Base-by-base conservation (phyloP, 2,329 filamentous ascomycete genomes). In the Daldinia sp. region DNA sequence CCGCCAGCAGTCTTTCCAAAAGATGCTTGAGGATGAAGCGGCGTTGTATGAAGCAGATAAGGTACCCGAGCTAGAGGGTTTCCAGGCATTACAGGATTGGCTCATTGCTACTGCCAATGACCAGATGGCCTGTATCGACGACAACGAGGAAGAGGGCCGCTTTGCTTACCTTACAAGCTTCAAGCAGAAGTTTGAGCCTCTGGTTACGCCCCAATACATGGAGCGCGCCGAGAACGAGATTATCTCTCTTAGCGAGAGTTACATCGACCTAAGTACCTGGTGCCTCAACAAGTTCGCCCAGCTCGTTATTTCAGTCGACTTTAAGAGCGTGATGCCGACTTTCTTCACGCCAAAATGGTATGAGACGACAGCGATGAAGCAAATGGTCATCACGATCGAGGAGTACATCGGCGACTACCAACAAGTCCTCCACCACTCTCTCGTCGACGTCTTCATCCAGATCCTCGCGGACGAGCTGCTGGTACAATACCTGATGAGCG, bases 51-150 rank as follows among this genome's bases (percentile, higher is more conserved):
- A 92, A 79, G 77, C 81, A 2, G 84, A 81, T 66, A 84, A 80
- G 69, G 81, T 83, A 12, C 78, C 84, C 4, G 88, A 90, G 55
- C 80, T 89, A 7, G 88, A 91, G 60, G 87, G 89, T 15, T 90
- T 92, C 76, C 93, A 97, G 78, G 89, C 92, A 2, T 84, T 97
- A 30, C 93, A 97, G 78, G 96, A 99, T 82, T 99, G 95, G 94
- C 90, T 99, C 63, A 90, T 99, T 60, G 94, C 96, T 51, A 93
- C 97, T 64, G 96, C 97, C 74, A 99, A 99, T 82, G 96, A 99
- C 81, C 96, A 99, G 80, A 98, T 99, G 78, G 94, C 94, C 63
- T 98, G 94, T 80, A 97, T 99, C 76, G 96, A 98, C 79, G 97
- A 98, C 77, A 92, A 92, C 73, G 91, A 93, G 68, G 91, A 93